Base-by-base conservation (phyloP, 306 rosid species). In the Corylus americana region DNA sequence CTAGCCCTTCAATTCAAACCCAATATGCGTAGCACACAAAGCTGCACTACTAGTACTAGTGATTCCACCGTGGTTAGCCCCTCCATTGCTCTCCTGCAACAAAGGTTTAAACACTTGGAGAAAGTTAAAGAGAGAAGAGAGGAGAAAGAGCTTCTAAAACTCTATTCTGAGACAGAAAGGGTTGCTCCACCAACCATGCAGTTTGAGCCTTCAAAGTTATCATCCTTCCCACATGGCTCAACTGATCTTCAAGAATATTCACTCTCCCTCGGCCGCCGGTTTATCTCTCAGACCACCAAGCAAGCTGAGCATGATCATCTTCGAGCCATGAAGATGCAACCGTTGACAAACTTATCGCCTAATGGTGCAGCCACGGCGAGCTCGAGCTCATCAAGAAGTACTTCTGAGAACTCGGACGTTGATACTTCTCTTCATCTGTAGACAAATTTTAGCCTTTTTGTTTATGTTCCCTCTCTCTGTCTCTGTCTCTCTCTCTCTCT, bases 351-450 rank as follows among this genome's bases (percentile, higher is more conserved):
- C 75, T 70, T 79, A 55, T 81, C 88, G 94, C 78, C 79, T 37
- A 55, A 76, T 35, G 77, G 63, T 31, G 72, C 87, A 62, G 87
- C 88, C 20, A 29, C 81, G 70, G 76, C 91, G 35, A 80, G 81
- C 79, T 50, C 91, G 35, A 80, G 81, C 79, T 45, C 81, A 8
- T 85, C 89, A 29, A 87, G 61, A 88, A 85, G 77, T 83, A 22
- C 25, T 22, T 89, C 85, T 86, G 93, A 90, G 31, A 78, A 57
- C 79, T 83, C 93, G 0, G 97, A 92, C 1, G 93, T 94, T 61
- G 98, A 92, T 84, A 94, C 97, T 84, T 91, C 98, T 13, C 97
- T 95, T 82, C 99, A 93, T 90, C 94, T 93, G 84, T 95, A 82
- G 89, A 86, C 67, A 81, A 68, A 55, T 80, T 11, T 7, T 77